phyloP scores from a whole-genome alignment of 1,139 yeast species.

The Hyphopichia wangnamkhiaoensis region DNA sequence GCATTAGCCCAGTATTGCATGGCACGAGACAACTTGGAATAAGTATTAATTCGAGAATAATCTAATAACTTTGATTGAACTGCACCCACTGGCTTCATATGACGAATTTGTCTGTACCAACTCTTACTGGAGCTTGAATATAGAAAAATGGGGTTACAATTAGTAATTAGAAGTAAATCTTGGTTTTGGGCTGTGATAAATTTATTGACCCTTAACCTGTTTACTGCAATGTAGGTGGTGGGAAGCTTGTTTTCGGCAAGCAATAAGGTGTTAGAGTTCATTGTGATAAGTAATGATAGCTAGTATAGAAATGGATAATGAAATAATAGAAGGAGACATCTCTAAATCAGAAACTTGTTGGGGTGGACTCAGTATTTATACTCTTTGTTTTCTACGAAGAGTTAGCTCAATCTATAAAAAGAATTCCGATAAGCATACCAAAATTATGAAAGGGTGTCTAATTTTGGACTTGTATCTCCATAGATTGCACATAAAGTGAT shows the following conservation, averaged over 20 bases:
- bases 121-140: conserved; percentile 1
- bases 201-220: neutral
- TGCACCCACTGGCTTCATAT: neutral
- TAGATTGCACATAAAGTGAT: too few relatives aligned
- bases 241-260: neutral
- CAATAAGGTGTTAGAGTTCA: neutral
- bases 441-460: too few relatives aligned
- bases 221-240: neutral
- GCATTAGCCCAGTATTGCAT: too few relatives aligned
- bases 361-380: too few relatives aligned
- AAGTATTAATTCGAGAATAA: neutral
- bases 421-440: too few relatives aligned
- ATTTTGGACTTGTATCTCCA: too few relatives aligned
- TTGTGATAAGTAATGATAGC: neutral
- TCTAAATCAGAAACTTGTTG: too few relatives aligned
- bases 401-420: too few relatives aligned
- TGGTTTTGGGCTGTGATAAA: neutral
- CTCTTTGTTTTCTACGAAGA: too few relatives aligned
- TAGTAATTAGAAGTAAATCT: conserved; percentile 1
- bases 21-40: too few relatives aligned
- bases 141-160: conserved; percentile 5
- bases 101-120: conserved; percentile 3
- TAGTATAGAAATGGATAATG: neutral
- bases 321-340: too few relatives aligned
- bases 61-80: neutral